Evolutionary conservation across 208 protist species (phyloP).

Genomic region (Crithidia bombi): DNA sequence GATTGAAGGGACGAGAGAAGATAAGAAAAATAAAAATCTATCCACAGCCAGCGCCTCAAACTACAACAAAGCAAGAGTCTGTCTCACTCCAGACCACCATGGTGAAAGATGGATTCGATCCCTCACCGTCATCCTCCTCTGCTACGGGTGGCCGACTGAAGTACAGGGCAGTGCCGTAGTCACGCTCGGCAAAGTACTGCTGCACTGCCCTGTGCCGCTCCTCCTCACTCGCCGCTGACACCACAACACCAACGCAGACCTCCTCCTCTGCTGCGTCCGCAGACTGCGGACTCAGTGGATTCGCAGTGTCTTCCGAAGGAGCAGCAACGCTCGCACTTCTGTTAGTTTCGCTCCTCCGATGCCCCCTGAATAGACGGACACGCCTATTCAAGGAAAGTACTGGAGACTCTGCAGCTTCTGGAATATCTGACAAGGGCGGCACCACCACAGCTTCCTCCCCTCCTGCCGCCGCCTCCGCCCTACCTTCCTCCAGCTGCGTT

Average conservation of each 20-base stretch:
- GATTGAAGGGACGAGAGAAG: no score
- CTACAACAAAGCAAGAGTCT: not conserved
- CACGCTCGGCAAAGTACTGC: not conserved
- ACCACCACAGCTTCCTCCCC: not conserved
- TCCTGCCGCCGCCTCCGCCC: not conserved
- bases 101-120: not conserved
- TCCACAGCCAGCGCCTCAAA: no score
- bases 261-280: not conserved
- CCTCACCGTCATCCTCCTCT: not conserved
- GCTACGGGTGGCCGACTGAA: conserved; percentile 2
- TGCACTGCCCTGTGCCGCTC: not conserved
- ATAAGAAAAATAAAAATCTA: no score
- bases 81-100: not conserved
- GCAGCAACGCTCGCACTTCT: not conserved
- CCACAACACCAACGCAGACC: not conserved
- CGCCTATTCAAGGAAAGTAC: not conserved
- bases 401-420: not conserved
- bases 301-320: not conserved
- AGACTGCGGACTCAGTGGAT: not conserved
- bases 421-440: not conserved
- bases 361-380: no score
- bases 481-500: not conserved
- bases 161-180: conserved; percentile 23
- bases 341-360: no score
- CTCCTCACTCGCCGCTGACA: not conserved